Base-by-base conservation (phyloP, 2,329 filamentous ascomycete genomes). In the Diaporthe batatas region DNA sequence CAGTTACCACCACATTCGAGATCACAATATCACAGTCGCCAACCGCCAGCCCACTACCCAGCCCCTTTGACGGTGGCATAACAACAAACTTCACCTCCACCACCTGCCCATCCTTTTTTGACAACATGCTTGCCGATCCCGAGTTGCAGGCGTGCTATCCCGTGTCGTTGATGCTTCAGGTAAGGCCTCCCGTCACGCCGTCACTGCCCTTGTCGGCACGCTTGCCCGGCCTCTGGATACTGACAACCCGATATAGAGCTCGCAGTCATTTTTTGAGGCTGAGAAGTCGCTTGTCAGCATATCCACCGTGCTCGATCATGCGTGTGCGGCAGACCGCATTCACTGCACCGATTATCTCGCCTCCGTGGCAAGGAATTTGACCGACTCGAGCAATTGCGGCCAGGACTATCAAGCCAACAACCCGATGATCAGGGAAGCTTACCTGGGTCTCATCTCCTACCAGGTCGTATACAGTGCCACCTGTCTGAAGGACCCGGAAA, bases 141-240 rank as follows among this genome's bases (percentile, higher is more conserved):
- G 91, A 89, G 4, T 94, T 96, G 77, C 88, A 90, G 76, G 81
- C 87, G 68, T 98, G 96, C 83, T 90, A 95, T 76, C 94, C 96
- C 0, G 86, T 98, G 72, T 98, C 95, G 1, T 86, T 98, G 77
- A 89, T 98, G 76, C 86, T 98, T 12, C 90, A 93, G 85, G 93
- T 94, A 84, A 79, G 89, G 79, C 12, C 12, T 42, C 14, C 44
- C 34, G 39, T 59, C 29, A 23, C 6, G 21, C 47, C 11, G 42
- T 51, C 44, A 25, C 44, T 49, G 32, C 21, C 12, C 39, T 14
- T 42, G 8, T 47, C 12, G 6, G 6, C n/a, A 11, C 14, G 7
- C 6, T 8, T 21, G n/a, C 29, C 23, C 74, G 53, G 5, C 29
- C 5, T 29, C 29, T 3, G 29, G 29, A 55, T 73, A 73, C 76